These are phyloP conservation scores for Meira nashicola DNA, from an alignment of 1,284 basidiomycete genomes.

Conservation along the genomic window DNA sequence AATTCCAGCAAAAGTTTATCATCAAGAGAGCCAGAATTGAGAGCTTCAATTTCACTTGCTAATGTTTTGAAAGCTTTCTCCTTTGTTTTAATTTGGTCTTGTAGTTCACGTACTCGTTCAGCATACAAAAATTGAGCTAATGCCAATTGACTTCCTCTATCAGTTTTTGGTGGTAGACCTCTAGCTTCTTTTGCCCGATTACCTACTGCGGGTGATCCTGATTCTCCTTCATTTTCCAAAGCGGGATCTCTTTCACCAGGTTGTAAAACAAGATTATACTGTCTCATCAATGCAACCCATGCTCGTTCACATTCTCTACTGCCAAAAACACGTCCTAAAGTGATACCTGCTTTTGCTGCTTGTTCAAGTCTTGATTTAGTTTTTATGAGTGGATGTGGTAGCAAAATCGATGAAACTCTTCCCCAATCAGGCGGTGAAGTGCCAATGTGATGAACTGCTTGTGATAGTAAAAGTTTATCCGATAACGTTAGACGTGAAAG, in stretches of 20 bases:
- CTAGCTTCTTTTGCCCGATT: slow-evolving; percentile 31
- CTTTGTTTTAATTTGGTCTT: slow-evolving; percentile 33
- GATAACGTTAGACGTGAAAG: slow-evolving; percentile 12
- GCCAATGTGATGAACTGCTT: slow-evolving; percentile 44
- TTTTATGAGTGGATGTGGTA: slow-evolving; percentile 38
- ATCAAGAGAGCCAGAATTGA: slow-evolving; percentile 4
- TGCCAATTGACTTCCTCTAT: slow-evolving; percentile 33
- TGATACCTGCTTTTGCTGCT: slow-evolving; percentile 32
- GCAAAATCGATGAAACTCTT: slow-evolving; percentile 29
- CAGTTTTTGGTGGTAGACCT: slow-evolving; percentile 25
- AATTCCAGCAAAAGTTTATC: slow-evolving; percentile 1
- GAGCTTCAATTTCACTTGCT: slow-evolving; percentile 20
- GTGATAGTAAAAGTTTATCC: slow-evolving; percentile 48
- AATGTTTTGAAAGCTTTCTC: slow-evolving; percentile 31
- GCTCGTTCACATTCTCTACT: slow-evolving; percentile 40
- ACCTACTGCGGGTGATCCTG: neutral
- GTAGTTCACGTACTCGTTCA: slow-evolving; percentile 39
- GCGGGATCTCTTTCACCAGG: slow-evolving; percentile 10
- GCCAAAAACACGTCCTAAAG: slow-evolving; percentile 35
- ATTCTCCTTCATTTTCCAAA: slow-evolving; percentile 1
- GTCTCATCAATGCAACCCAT: slow-evolving; percentile 40
- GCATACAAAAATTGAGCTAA: slow-evolving; percentile 46
- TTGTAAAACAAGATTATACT: slow-evolving; percentile 19
- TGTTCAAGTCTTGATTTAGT: slow-evolving; percentile 24
- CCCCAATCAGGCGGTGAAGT: slow-evolving; percentile 42